These are phyloP conservation scores for Cicer pinnatifidum DNA, from an alignment of 306 rosid species.

Conservation along the genomic window DNA sequence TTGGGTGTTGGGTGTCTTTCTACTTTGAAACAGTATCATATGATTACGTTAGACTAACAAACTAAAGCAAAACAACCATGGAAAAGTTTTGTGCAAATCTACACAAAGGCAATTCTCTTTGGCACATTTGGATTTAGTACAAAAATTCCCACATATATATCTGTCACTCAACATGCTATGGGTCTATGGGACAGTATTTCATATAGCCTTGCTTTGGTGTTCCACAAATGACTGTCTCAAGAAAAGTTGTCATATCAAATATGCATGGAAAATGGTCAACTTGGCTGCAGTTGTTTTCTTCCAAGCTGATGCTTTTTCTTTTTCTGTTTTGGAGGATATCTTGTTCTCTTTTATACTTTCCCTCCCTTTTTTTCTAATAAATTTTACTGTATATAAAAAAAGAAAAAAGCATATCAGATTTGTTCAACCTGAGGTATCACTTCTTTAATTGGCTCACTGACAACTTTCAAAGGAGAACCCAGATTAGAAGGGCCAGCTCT, in stretches of 20 bases:
- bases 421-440: constrained; percentile 85
- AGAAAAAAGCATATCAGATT: constrained; percentile 1
- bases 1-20: neutral
- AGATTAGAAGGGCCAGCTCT: constrained; percentile 88
- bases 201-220: constrained; percentile 15
- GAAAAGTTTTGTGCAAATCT: neutral
- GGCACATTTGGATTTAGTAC: constrained; percentile 4
- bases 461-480: constrained; percentile 87
- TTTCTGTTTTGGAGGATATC: constrained; percentile 13
- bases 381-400: neutral
- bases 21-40: constrained; percentile 19
- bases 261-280: constrained; percentile 10
- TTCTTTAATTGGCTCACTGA: constrained; percentile 91
- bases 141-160: constrained; percentile 3
- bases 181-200: constrained; percentile 22
- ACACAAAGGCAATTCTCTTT: constrained; percentile 30
- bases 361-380: constrained; percentile 28
- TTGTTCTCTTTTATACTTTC: constrained; percentile 27
- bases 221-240: constrained; percentile 17
- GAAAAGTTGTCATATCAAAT: constrained; percentile 24
- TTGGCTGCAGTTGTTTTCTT: constrained; percentile 26
- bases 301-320: constrained; percentile 1
- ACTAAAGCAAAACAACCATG: constrained; percentile 12
- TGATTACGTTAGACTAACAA: constrained; percentile 22
- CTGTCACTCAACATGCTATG: neutral